These are phyloP conservation scores for Phlebiopsis flavidoalba DNA, from an alignment of 768 basidiomycete species.

Conservation along the genomic window DNA sequence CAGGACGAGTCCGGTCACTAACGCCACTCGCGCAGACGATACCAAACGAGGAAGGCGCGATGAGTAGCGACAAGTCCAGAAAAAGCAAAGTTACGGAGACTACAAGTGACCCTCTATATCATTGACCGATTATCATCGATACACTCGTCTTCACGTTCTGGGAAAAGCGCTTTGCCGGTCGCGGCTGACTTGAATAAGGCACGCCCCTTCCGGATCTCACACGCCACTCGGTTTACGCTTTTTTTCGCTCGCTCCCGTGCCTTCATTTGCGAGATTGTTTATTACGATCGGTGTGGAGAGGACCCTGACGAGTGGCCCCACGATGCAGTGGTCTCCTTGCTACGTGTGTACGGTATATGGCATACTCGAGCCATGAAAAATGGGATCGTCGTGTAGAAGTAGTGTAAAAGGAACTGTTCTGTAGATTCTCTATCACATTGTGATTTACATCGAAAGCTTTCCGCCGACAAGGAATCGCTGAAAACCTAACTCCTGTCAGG, in stretches of 20 bases:
- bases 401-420: background rate
- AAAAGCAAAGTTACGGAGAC: conserved; percentile 30
- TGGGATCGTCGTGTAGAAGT: background rate
- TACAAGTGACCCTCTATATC: conserved; percentile 54
- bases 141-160: conserved; percentile 87
- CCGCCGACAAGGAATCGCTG: too few species aligned
- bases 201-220: background rate
- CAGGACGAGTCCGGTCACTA: background rate
- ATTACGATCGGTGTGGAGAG: background rate
- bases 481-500: too few species aligned
- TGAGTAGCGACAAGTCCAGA: background rate
- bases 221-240: background rate
- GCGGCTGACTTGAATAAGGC: conserved; percentile 29
- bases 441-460: too few species aligned
- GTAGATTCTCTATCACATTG: background rate
- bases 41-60: too few species aligned
- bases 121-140: conserved; percentile 83
- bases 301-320: background rate
- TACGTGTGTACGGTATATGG: background rate
- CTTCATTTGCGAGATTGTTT: background rate
- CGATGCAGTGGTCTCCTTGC: background rate
- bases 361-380: background rate
- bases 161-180: conserved; percentile 56
- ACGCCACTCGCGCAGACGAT: background rate
- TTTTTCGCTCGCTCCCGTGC: background rate